Evolutionary conservation across 176 grass and related monocot genomes (phyloP), one percentile per base, ranked within the genome.

Genomic region (Carex littledalei): DNA sequence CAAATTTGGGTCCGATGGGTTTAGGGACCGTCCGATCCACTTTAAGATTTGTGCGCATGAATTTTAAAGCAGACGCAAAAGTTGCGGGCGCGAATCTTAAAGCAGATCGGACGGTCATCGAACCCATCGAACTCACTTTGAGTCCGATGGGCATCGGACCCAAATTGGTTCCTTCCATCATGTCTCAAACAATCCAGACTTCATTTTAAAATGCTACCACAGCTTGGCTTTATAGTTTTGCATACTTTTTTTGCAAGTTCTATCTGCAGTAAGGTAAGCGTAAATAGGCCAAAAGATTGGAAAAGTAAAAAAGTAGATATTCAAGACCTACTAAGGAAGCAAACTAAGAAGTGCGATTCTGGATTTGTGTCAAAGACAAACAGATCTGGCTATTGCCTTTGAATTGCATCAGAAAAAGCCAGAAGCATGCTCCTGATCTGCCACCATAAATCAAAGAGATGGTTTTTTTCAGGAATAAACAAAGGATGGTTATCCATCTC

Each of bases 331-430:
- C 39, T 16, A 49, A 64, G 35, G 35, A 82, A 82, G 79, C 79
- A 82, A 81, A 82, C 79, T 49, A 49, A 49, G 17, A 82, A 6
- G 41, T 82, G 79, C 37, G 26, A 11, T 82, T 59, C 79, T 43
- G 34, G 41, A 49, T 82, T 63, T 49, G 18, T 29, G 4, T 65
- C 20, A 22, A 62, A 43, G 34, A 17, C 64, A 65, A 59, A 79
- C 24, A 82, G 55, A 82, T 82, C 61, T 45, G 79, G 12, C 3
- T 82, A 73, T 78, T 61, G 31, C 57, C 79, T 82, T 82, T 72
- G 35, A 72, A 72, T 21, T 82, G 21, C 34, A 82, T 59, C 16
- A 82, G 61, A 37, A 29, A 20, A 76, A 26, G 41, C 72, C 17
- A 47, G 31, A 65, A 82, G 56, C 79, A 65, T 22, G 26, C 37